Evolutionary conservation across 345 rosid genomes (phyloP).

Genomic region (Rhodamnia rubescens): DNA sequence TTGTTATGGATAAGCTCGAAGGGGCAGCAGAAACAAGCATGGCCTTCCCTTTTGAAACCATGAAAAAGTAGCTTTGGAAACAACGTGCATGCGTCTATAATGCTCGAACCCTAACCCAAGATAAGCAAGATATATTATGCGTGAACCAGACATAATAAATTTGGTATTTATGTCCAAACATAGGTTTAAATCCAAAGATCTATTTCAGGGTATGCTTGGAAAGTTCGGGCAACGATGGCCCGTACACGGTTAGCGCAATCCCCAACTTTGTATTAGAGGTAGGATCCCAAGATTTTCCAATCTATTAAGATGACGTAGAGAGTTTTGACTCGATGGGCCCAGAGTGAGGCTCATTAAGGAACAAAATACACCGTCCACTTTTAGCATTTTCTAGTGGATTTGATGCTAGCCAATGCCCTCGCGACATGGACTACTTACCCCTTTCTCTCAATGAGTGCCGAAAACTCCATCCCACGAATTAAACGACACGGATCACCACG

Average conservation of each 20-base stretch:
- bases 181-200: background rate
- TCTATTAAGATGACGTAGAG: background rate
- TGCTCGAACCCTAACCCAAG: background rate
- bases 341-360: background rate
- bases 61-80: background rate
- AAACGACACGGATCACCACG: background rate
- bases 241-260: background rate
- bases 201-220: background rate
- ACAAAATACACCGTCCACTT: accelerated
- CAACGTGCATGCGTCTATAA: background rate
- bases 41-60: background rate
- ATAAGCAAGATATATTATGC: background rate
- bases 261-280: background rate
- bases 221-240: background rate
- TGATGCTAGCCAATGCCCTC: background rate
- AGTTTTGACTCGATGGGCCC: background rate
- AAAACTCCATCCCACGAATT: background rate
- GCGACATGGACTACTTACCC: background rate
- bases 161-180: background rate
- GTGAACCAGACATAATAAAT: background rate
- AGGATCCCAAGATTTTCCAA: background rate
- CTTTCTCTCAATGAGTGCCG: background rate
- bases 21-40: background rate
- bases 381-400: background rate
- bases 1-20: background rate